phyloP scores from a whole-genome alignment of 108 stramenopile species.

The Cyclostephanos tholiformis region DNA sequence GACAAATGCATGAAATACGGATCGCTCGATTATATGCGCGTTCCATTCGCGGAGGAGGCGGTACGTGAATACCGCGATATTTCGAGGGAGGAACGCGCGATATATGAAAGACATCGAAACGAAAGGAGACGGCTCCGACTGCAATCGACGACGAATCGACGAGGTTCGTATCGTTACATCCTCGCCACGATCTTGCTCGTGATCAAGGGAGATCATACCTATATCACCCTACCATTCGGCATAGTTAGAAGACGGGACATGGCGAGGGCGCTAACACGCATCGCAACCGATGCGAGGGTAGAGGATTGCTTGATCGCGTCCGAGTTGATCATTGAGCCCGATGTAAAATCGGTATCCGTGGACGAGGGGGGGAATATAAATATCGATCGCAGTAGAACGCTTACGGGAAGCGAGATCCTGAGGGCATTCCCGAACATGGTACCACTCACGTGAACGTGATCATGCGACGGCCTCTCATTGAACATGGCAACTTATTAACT shows the following conservation, averaged over 20 bases:
- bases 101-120: neutral
- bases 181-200: slow-evolving; percentile 39
- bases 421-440: slow-evolving; percentile 26
- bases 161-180: slow-evolving; percentile 8
- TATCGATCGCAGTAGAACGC: neutral
- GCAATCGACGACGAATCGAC: neutral
- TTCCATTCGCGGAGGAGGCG: slow-evolving; percentile 50
- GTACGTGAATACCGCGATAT: slow-evolving; percentile 26
- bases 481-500: neutral
- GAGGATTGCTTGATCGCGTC: slow-evolving; percentile 76
- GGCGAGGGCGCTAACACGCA: slow-evolving; percentile 60
- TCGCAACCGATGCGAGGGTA: slow-evolving; percentile 73
- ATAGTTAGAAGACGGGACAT: slow-evolving; percentile 46
- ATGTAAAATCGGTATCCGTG: neutral
- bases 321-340: slow-evolving; percentile 78
- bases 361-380: neutral
- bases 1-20: slow-evolving; percentile 36
- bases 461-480: neutral
- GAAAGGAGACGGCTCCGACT: neutral
- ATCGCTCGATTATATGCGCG: slow-evolving; percentile 34
- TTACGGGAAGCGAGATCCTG: slow-evolving; percentile 35
- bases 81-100: slow-evolving; percentile 22
- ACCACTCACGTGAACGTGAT: slow-evolving; percentile 23
- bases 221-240: slow-evolving; percentile 31
- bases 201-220: slow-evolving; percentile 49